These are phyloP conservation scores for Elsinoe fawcettii DNA, from an alignment of 2,329 filamentous ascomycete species.

Conservation along the genomic window DNA sequence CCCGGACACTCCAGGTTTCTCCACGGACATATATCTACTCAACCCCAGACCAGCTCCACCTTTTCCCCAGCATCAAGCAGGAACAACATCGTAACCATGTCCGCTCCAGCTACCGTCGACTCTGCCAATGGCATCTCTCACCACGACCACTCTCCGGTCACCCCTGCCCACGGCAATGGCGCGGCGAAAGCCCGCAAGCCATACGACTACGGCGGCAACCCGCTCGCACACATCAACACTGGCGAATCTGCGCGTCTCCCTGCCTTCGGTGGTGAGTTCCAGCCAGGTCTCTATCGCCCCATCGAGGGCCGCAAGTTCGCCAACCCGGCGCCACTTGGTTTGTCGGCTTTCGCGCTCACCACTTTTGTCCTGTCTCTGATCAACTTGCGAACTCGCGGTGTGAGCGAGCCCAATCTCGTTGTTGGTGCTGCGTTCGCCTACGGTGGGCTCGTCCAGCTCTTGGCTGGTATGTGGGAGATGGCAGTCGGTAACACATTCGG, in stretches of 20 bases:
- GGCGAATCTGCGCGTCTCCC: constrained; percentile 41
- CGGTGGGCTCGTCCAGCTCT: constrained; percentile 44
- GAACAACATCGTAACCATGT: constrained; percentile 36
- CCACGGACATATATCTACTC: background rate
- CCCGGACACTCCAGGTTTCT: background rate
- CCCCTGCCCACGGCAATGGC: constrained; percentile 14
- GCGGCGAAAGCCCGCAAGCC: constrained; percentile 35
- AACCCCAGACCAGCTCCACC: constrained; percentile 12
- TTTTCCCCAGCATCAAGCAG: background rate
- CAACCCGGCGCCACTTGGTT: constrained; percentile 54
- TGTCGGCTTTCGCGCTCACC: constrained; percentile 58
- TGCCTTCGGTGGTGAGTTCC: constrained; percentile 46
- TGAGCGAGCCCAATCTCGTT: constrained; percentile 39
- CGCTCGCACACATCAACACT: constrained; percentile 43
- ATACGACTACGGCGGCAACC: constrained; percentile 46
- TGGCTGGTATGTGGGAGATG: constrained; percentile 50
- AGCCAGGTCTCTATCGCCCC: constrained; percentile 42
- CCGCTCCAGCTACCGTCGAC: constrained; percentile 31
- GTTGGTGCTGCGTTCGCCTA: constrained; percentile 44
- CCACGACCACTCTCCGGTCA: constrained; percentile 33
- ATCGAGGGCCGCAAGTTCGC: constrained; percentile 40
- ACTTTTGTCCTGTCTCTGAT: constrained; percentile 52
- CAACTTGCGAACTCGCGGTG: constrained; percentile 39
- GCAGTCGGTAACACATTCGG: constrained; percentile 56
- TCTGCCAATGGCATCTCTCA: constrained; percentile 24